Evolutionary conservation across 2,329 filamentous ascomycete genomes (phyloP), one percentile per base, ranked within the genome.

Genomic region (Septoria linicola): DNA sequence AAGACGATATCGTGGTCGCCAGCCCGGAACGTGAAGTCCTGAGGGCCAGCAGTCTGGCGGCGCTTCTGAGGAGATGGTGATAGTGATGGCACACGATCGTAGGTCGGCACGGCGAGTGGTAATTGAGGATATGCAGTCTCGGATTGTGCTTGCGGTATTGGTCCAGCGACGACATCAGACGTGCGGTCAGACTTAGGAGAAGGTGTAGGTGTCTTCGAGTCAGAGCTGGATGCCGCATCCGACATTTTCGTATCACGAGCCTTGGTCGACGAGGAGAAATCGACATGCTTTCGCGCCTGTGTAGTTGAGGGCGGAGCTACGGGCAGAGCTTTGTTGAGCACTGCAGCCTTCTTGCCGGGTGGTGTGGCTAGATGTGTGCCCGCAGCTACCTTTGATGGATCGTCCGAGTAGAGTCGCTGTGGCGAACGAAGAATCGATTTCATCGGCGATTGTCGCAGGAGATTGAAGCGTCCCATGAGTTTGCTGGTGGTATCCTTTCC

Each of bases 201-300:
- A 7, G 50, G 68, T 62, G 40, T 70, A 57, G 51, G 65, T 62
- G 40, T 59, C 59, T 50, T 61, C 35, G 51, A 64, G 2, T 60
- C 61, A 3, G 57, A 63, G 34, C 54, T 57, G 27, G 49, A 46
- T 17, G 45, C 57, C 11, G 53, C 40, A n/a, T 58, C 54, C 14
- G 57, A 39, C 13, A 36, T 43, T 23, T 67, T 68, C 14, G 69
- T 64, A 14, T 67, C 59, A 8, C 63, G 63, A 51, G 53, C 68
- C 61, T 66, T 72, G 58, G 58, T 88, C 80, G 30, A 69, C 1
- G 84, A 85, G 0, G 87, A 89, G 63, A 95, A 96, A 43, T 87
- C 84, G 30, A 95, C 88, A 49, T 81, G 85, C 73, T 95, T 95
- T 68, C 83, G 83, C 6, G 86, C 87, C 1, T 20, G 68, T 66